Conservation (phyloP, 352 stramenopile genomes). For the Phytopythium sindhum region DNA sequence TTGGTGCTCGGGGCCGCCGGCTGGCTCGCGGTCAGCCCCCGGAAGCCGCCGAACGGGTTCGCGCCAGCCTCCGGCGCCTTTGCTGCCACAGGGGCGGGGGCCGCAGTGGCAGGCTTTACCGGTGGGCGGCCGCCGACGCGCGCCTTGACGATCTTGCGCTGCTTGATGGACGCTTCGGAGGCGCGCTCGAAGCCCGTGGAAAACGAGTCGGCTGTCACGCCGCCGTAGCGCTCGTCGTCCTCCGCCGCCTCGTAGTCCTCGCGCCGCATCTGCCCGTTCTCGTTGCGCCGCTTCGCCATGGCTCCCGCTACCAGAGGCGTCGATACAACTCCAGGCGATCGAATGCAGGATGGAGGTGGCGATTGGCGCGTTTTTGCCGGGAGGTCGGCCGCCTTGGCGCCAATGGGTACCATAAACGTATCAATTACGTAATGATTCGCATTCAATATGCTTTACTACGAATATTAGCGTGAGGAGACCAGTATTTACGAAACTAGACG, state of each 20-base stretch:
- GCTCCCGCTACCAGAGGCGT: not conserved
- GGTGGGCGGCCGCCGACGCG: conserved; percentile 21
- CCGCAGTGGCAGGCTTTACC: not conserved
- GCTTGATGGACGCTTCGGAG: conserved; percentile 58
- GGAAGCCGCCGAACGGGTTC: conserved; percentile 51
- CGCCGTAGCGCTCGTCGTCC: conserved; percentile 27
- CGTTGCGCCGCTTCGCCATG: conserved; percentile 84
- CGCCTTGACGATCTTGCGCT: conserved; percentile 80
- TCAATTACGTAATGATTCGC: no score
- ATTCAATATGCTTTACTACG: no score
- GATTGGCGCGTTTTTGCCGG: not conserved
- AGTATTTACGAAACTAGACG: no score
- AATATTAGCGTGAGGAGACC: no score
- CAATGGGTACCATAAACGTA: not conserved
- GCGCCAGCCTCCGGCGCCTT: conserved; percentile 23
- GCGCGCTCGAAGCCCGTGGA: conserved; percentile 70
- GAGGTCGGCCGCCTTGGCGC: not conserved
- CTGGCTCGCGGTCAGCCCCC: conserved; percentile 30
- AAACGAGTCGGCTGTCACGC: conserved; percentile 36
- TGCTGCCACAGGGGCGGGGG: conserved; percentile 7
- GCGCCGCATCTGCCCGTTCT: conserved; percentile 82
- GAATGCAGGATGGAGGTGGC: not conserved
- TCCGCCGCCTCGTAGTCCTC: conserved; percentile 79
- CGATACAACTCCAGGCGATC: not conserved
- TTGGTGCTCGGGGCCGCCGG: conserved; percentile 27